Evolutionary conservation across 2,329 filamentous ascomycete species (phyloP).

Genomic region (Fusarium coicis): DNA sequence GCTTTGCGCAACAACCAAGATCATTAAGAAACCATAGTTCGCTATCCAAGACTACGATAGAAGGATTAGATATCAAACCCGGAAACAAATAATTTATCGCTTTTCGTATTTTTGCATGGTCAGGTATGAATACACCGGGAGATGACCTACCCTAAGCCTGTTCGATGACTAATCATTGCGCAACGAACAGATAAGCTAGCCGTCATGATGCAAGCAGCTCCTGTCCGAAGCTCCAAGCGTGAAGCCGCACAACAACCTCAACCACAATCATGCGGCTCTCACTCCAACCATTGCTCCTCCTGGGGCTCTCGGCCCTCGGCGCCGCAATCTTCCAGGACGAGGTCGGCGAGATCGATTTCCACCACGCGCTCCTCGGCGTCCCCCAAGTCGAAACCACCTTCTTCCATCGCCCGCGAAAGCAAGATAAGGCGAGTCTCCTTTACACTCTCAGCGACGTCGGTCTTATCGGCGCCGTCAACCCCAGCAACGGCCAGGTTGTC

Average conservation of each 20-base stretch:
- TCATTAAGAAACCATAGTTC: too few species aligned
- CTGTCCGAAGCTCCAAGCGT: slow-evolving; percentile 33
- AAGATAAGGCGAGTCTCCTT: slow-evolving; percentile 87
- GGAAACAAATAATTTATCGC: background rate
- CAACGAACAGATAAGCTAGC: slow-evolving; percentile 43
- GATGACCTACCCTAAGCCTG: slow-evolving; percentile 5
- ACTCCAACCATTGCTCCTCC: slow-evolving; percentile 50
- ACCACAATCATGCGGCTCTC: slow-evolving; percentile 50
- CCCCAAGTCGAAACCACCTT: slow-evolving; percentile 88
- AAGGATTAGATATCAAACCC: too few species aligned
- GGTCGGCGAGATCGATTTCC: slow-evolving; percentile 91
- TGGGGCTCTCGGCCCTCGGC: slow-evolving; percentile 56
- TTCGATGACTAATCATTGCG: slow-evolving; percentile 41
- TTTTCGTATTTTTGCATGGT: background rate
- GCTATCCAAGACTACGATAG: too few species aligned
- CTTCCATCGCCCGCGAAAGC: slow-evolving; percentile 87
- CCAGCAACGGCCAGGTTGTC: slow-evolving; percentile 82
- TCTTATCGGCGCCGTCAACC: slow-evolving; percentile 88
- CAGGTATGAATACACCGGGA: background rate
- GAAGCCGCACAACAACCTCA: slow-evolving; percentile 39
- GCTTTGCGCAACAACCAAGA: background rate
- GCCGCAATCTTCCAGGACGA: slow-evolving; percentile 87
- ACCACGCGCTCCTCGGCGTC: slow-evolving; percentile 86
- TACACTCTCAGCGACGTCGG: slow-evolving; percentile 90
- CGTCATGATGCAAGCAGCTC: slow-evolving; percentile 40